Evolutionary conservation across 805 yeast genomes (phyloP).

Genomic region (Cyberlindnera euphorbiae): DNA sequence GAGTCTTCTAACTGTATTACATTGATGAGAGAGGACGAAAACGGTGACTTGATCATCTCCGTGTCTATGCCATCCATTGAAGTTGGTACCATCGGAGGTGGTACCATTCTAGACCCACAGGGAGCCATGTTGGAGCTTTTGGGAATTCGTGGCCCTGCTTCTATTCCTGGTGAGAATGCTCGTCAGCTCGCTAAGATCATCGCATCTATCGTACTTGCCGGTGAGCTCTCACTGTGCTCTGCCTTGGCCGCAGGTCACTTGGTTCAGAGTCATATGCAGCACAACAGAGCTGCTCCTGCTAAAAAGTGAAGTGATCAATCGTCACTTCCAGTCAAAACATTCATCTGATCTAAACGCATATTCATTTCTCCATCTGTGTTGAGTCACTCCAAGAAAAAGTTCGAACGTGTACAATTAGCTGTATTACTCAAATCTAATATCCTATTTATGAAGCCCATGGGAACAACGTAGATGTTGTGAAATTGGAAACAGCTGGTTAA

Average conservation of each 20-base stretch:
- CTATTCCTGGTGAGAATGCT: conserved; percentile 91
- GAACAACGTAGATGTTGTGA: too few species aligned
- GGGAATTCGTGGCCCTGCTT: conserved; percentile 94
- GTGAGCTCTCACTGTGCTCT: conserved; percentile 88
- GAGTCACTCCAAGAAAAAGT: too few species aligned
- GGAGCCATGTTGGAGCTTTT: conserved; percentile 91
- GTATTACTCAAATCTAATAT: neutral
- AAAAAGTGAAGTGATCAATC: conserved; percentile 15
- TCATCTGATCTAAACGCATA: too few species aligned
- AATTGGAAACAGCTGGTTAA: too few species aligned
- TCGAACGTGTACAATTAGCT: too few species aligned
- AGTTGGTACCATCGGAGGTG: conserved; percentile 99
- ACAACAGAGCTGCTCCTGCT: conserved; percentile 54
- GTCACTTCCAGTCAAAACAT: neutral
- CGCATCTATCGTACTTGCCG: conserved; percentile 93
- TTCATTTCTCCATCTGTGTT: too few species aligned
- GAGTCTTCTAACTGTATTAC: conserved; percentile 98
- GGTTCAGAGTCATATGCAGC: conserved; percentile 96
- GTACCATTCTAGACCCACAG: conserved; percentile 96
- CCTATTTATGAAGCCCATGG: too few species aligned
- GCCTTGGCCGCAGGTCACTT: conserved; percentile 98
- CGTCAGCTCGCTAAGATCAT: conserved; percentile 88
- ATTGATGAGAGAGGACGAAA: conserved; percentile 70
- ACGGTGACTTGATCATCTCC: conserved; percentile 82
- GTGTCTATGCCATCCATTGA: conserved; percentile 99